Evolutionary conservation across 1,139 yeast species (phyloP).

Genomic region (Trichomonascaceae sp.): DNA sequence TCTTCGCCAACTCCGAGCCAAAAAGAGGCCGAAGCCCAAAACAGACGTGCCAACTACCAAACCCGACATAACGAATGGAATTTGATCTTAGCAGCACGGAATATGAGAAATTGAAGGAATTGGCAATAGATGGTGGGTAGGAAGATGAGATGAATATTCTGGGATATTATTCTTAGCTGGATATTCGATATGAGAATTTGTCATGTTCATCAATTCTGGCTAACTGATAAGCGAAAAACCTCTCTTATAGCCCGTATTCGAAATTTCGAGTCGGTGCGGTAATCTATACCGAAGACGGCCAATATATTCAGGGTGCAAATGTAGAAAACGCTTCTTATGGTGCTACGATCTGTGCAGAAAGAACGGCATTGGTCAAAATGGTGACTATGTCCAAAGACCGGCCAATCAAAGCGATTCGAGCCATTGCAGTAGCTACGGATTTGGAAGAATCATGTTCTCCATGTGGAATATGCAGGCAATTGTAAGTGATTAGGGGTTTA

Average conservation of each 20-base stretch:
- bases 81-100: slow-evolving; percentile 8
- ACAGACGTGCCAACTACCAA: neutral
- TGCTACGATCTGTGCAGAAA: slow-evolving; percentile 86
- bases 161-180: neutral
- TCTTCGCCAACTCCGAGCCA: slow-evolving; percentile 53
- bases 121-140: slow-evolving; percentile 14
- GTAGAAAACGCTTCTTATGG: slow-evolving; percentile 92
- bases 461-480: slow-evolving; percentile 92
- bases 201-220: too few relatives aligned
- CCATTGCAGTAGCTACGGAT: slow-evolving; percentile 71
- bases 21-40: neutral
- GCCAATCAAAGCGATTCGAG: slow-evolving; percentile 45
- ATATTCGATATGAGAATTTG: too few relatives aligned
- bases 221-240: slow-evolving; percentile 25
- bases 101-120: slow-evolving; percentile 12
- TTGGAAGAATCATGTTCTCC: slow-evolving; percentile 62
- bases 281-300: slow-evolving; percentile 48
- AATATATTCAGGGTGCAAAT: slow-evolving; percentile 66
- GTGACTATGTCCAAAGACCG: slow-evolving; percentile 32
- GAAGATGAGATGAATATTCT: neutral
- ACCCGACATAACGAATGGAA: neutral
- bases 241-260: slow-evolving; percentile 76
- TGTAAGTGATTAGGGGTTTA: slow-evolving; percentile 27
- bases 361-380: slow-evolving; percentile 69
- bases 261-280: slow-evolving; percentile 85